Base-by-base conservation (phyloP, 805 yeast species). In the Cyberlindnera xishuangbannaensis region DNA sequence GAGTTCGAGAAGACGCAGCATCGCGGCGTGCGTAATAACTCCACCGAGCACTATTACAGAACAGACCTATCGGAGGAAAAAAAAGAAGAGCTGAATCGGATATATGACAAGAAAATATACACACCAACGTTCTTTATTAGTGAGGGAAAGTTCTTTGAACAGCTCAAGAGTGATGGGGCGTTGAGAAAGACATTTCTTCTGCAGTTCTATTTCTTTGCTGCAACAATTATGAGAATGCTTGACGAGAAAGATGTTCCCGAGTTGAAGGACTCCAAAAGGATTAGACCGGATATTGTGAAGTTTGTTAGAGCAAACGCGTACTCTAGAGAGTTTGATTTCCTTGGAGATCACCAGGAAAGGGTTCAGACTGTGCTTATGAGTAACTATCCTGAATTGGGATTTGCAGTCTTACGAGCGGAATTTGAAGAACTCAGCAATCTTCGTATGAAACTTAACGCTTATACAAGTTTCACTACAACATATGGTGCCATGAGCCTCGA, bases 61-160 rank as follows among this genome's bases (percentile, higher is more conserved):
- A 12, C 10, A 4, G 34, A 41, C 18, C 23, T 43, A 15, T n/a
- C 37, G 2, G 43, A 37, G 8, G 23, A 21, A 3, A 34, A 39
- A 16, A 40, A 25, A 19, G 14, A 24, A 6, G 43, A 46, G 12
- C 25, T 49, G 1, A 20, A 34, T 9, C 17, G 37, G 7, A 34
- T 28, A 22, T 45, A 43, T 30, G 36, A 45, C 16, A 15, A 21
- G 2, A 48, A 40, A 24, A 39, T 32, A 3, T 44, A 36, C 25
- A 40, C 36, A 15, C 51, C 51, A 8, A 35, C 39, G 8, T 44
- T 39, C 25, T 39, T 40, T 14, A 30, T 47, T 12, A 41, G 27
- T 12, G 38, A 37, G 22, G 31, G 24, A 0, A 39, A 39, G 14
- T 45, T 51, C 29, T 10, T 15, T 6, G 41, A 41, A 6, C 51